Conservation (phyloP, 495 filamentous ascomycete species). For the Penicillium coprophilum region DNA sequence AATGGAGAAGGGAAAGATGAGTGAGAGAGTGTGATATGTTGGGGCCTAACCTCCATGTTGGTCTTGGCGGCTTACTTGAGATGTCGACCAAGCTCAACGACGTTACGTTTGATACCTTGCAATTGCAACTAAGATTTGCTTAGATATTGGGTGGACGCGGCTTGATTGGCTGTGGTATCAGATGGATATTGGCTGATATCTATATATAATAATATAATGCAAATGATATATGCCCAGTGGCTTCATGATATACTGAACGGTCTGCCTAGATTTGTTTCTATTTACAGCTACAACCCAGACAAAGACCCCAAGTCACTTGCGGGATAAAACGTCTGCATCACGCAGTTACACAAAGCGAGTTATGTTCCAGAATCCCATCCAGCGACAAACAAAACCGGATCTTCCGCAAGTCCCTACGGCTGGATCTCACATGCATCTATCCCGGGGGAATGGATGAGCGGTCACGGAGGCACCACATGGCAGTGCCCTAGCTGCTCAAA, state of each 20-base stretch:
- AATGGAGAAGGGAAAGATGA: not conserved
- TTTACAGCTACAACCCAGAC: not conserved
- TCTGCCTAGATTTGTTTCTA: not conserved
- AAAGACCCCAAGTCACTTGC: not conserved
- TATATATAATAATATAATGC: not conserved
- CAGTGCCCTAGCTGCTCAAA: slow-evolving; percentile 1
- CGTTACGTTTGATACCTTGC: not conserved
- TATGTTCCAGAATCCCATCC: not conserved
- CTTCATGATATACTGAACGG: not conserved
- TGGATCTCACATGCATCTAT: slow-evolving; percentile 14
- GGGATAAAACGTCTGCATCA: not conserved
- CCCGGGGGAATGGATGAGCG: not conserved
- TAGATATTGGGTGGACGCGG: too few species aligned
- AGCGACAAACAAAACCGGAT: slow-evolving; percentile 11
- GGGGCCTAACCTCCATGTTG: too few species aligned
- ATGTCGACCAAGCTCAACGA: not conserved
- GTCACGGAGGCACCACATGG: slow-evolving; percentile 3
- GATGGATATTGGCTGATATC: not conserved
- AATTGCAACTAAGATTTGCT: not conserved
- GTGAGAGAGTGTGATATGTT: not conserved
- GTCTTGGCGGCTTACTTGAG: slow-evolving; percentile 7
- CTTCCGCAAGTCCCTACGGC: slow-evolving; percentile 5
- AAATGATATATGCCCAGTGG: not conserved
- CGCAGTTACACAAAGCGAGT: slow-evolving; percentile 4
- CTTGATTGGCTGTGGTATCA: not conserved